Conservation (phyloP, 331 rosid species). For the Spiraea crenata region DNA sequence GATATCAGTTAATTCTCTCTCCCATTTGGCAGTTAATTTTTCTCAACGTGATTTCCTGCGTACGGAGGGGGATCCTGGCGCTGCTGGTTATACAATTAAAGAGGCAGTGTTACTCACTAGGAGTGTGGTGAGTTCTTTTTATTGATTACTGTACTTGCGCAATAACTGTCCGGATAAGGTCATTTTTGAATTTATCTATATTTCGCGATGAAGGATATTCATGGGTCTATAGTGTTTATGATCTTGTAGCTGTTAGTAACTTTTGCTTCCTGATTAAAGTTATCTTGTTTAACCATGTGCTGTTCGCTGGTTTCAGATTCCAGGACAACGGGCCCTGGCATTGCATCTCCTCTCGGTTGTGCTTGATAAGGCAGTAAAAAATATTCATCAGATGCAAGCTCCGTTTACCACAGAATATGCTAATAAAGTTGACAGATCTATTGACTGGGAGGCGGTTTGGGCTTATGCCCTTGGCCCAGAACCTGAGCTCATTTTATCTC, state of each 20-base stretch:
- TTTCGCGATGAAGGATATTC: background rate
- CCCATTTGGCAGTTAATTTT: constrained; percentile 36
- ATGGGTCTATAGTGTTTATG: background rate
- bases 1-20: background rate
- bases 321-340: constrained; percentile 88
- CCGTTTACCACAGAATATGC: constrained; percentile 33
- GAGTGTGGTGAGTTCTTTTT: constrained; percentile 74
- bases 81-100: constrained; percentile 87
- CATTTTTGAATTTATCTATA: background rate
- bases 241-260: constrained; percentile 14
- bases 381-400: constrained; percentile 42
- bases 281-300: constrained; percentile 1
- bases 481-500: constrained; percentile 85
- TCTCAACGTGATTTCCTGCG: constrained; percentile 78
- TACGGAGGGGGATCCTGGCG: constrained; percentile 89
- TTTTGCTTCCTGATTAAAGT: background rate
- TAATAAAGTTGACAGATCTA: constrained; percentile 37
- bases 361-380: constrained; percentile 68
- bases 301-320: constrained; percentile 50
- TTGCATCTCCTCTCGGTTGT: constrained; percentile 65
- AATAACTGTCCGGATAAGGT: constrained; percentile 11
- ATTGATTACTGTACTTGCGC: constrained; percentile 22
- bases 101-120: constrained; percentile 80
- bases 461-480: constrained; percentile 93
- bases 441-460: constrained; percentile 94